A percentile compares a stretch with the other conserved stretches of the same genome.
These are phyloP conservation scores for Arthroderma uncinatum DNA, from an alignment of 2,329 filamentous ascomycete species.

Conservation along the genomic window DNA sequence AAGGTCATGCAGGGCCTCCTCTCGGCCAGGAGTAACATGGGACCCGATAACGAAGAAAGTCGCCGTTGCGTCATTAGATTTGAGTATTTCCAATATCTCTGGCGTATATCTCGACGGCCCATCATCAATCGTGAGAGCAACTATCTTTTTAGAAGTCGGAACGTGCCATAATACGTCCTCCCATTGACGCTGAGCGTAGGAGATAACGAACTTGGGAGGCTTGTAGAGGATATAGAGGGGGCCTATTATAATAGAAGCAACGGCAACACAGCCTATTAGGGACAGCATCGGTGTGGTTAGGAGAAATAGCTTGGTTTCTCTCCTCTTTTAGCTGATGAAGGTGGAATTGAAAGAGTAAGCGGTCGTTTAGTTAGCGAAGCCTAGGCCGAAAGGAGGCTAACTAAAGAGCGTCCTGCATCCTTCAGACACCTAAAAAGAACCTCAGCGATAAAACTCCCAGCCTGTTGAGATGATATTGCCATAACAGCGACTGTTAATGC, in stretches of 20 bases:
- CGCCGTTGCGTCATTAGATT: slow-evolving; percentile 54
- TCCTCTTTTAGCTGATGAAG: background rate
- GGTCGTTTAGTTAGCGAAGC: no score
- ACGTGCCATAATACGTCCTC: slow-evolving; percentile 72
- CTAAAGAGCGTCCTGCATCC: background rate
- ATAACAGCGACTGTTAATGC: background rate
- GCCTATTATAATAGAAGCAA: slow-evolving; percentile 1
- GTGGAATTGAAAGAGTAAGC: no score
- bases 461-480: background rate
- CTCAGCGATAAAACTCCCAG: background rate
- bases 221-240: slow-evolving; percentile 66
- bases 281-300: background rate
- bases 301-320: background rate
- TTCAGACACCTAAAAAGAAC: background rate
- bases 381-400: background rate
- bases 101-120: slow-evolving; percentile 62
- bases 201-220: slow-evolving; percentile 60
- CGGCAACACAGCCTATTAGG: background rate
- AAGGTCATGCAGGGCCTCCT: slow-evolving; percentile 44
- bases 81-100: slow-evolving; percentile 59
- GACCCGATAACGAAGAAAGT: slow-evolving; percentile 84
- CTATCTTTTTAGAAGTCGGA: slow-evolving; percentile 45
- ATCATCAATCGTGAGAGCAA: slow-evolving; percentile 82
- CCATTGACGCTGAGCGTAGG: slow-evolving; percentile 58
- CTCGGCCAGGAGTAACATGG: slow-evolving; percentile 47